Evolutionary conservation across 305 asterid genomes (phyloP), one percentile per base, ranked within the genome.

Genomic region (Ilex paraguariensis): DNA sequence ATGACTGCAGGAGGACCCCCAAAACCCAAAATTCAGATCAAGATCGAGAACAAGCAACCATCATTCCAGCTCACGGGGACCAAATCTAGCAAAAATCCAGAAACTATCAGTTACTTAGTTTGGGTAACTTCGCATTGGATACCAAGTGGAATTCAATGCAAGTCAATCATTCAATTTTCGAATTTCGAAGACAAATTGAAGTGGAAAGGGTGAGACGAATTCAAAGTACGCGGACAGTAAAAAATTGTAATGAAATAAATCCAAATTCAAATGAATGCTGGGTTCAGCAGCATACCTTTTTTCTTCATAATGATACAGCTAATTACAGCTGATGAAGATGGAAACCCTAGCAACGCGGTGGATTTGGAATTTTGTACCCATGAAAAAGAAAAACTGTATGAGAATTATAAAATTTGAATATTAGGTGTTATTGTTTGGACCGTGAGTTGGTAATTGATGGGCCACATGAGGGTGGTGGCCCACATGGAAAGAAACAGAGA

Each of bases 21-120:
- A 1, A 21, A 21, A 21, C 2, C 61, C n/a, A 21, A 69, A 48
- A 69, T 53, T 77, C 81, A 70, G 85, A 81, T 83, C 95, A 75
- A 81, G 86, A 86, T 85, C 88, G 87, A 87, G 81, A 79, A 78
- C 70, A 60, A 72, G 59, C 68, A 75, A 78, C 79, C 67, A 60
- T 72, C 79, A 60, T 80, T 82, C 88, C 87, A 87, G 87, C 82
- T 72, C 70, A 63, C 64, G 75, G 71, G 15, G 1, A 60, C 39
- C 50, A 42, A 69, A 61, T 54, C 54, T 52, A 60, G 12, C 46
- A 50, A 71, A 59, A 59, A 67, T 60, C 49, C 17, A 28, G 73
- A 32, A 7, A 64, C 54, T 49, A 69, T 69, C 59, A 69, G 66
- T 9, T 15, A 59, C 30, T 59, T 32, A 57, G 31, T 52, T 52